These are phyloP conservation scores for Phytophthora fragariae DNA, from an alignment of 352 stramenopile genomes.

Conservation along the genomic window DNA sequence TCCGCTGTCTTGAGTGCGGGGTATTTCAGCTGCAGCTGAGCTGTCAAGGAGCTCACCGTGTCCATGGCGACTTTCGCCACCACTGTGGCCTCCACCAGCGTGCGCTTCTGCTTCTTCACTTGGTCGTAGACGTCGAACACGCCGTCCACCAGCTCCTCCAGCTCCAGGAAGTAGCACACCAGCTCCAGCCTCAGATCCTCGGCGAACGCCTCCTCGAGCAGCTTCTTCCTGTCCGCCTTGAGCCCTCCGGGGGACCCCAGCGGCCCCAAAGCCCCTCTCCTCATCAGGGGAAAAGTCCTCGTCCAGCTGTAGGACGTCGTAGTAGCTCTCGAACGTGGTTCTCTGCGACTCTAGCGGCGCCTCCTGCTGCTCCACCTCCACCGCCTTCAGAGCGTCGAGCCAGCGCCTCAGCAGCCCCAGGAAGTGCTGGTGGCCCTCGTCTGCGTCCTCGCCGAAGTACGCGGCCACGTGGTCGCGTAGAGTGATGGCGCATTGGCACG, in stretches of 20 bases:
- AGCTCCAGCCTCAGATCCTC: slow-evolving; percentile 38
- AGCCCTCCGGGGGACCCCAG: not conserved
- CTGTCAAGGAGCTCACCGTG: slow-evolving; percentile 14
- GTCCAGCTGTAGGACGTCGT: slow-evolving; percentile 32
- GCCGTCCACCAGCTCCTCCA: slow-evolving; percentile 26
- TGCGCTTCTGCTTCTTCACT: slow-evolving; percentile 39
- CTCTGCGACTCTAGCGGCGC: not conserved
- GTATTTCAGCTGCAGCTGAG: slow-evolving; percentile 31
- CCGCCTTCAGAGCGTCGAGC: not conserved
- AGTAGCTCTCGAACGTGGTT: slow-evolving; percentile 27
- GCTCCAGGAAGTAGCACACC: slow-evolving; percentile 39
- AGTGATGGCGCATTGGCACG: slow-evolving; percentile 17
- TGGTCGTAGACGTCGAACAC: slow-evolving; percentile 32
- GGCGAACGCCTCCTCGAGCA: slow-evolving; percentile 32
- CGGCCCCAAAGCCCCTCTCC: not conserved
- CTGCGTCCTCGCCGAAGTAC: slow-evolving; percentile 13
- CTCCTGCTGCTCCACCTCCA: not conserved
- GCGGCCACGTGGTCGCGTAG: not conserved
- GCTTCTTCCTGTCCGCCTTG: slow-evolving; percentile 3
- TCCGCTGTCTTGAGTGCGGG: slow-evolving; percentile 3
- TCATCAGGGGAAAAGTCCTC: slow-evolving; percentile 22
- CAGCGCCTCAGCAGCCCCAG: slow-evolving; percentile 5
- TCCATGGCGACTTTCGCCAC: slow-evolving; percentile 40
- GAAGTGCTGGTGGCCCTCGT: slow-evolving; percentile 1
- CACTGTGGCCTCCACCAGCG: slow-evolving; percentile 42